These are phyloP conservation scores for Botrytis medusae DNA, from an alignment of 2,329 filamentous ascomycete genomes.

Conservation along the genomic window DNA sequence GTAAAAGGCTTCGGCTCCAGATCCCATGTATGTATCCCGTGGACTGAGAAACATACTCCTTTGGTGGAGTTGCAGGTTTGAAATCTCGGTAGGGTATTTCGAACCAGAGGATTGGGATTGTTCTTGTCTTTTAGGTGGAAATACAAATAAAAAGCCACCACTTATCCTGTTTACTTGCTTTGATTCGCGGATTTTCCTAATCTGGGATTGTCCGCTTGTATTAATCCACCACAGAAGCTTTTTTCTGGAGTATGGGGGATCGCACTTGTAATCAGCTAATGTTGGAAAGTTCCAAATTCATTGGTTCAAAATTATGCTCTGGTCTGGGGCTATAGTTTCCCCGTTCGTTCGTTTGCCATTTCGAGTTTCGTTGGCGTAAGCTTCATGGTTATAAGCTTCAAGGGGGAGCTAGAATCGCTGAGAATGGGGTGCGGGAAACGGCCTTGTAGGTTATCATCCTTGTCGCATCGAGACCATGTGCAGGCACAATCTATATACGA, in stretches of 20 bases:
- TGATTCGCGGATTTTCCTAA: neutral
- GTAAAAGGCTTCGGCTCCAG: neutral
- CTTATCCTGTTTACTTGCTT: neutral
- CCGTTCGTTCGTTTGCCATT: constrained; percentile 2
- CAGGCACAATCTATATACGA: constrained; percentile 3
- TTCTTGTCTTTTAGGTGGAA: neutral
- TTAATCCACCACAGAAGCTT: neutral
- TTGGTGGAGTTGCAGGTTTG: neutral
- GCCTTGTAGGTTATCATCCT: constrained; percentile 4
- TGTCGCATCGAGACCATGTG: constrained; percentile 5
- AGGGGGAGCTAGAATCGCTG: neutral
- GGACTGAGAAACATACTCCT: neutral
- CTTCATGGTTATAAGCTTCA: neutral
- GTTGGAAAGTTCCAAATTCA: neutral
- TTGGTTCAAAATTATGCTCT: neutral
- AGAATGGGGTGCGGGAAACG: neutral
- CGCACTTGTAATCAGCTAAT: neutral
- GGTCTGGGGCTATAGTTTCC: neutral
- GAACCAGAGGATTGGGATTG: neutral
- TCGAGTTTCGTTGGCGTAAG: neutral
- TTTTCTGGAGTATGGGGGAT: neutral
- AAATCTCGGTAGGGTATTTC: neutral
- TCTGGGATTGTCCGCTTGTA: neutral
- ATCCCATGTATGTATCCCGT: neutral
- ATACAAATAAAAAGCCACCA: neutral